Percentiles rank a stretch among this genome's conserved stretches.
These are phyloP conservation scores for Cercospora sp. DNA, from an alignment of 2,329 filamentous ascomycete genomes.

Conservation along the genomic window DNA sequence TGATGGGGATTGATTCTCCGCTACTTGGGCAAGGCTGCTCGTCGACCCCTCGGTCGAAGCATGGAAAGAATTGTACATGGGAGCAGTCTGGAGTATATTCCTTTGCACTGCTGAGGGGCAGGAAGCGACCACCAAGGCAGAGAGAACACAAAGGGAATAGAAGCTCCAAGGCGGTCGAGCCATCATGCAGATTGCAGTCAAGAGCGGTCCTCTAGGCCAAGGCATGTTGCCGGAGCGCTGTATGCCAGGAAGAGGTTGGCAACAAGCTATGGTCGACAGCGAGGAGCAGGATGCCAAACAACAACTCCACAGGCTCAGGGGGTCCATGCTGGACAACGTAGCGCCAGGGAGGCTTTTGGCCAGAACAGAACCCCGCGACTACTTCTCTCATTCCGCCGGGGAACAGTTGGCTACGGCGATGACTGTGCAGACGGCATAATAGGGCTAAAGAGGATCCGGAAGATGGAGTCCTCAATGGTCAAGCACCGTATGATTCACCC, in stretches of 20 bases:
- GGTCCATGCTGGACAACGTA: neutral
- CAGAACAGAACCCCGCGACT: neutral
- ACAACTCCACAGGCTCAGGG: neutral
- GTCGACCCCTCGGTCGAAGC: neutral
- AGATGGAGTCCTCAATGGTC: neutral
- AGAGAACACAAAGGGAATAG: neutral
- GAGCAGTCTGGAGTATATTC: neutral
- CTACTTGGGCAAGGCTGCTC: neutral
- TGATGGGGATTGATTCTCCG: neutral
- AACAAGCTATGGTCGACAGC: neutral
- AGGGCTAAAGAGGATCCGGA: neutral
- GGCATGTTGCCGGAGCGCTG: conserved; percentile 32
- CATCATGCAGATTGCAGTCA: neutral
- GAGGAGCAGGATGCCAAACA: neutral
- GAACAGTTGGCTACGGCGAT: neutral
- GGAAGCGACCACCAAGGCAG: neutral
- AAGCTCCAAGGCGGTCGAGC: neutral
- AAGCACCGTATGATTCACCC: neutral
- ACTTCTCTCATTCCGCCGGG: neutral
- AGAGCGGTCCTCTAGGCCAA: neutral
- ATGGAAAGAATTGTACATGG: neutral
- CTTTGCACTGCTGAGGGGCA: neutral
- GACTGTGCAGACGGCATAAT: neutral
- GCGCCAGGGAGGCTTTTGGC: neutral
- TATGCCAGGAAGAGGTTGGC: neutral